Evolutionary conservation across 2,329 filamentous ascomycete species (phyloP).

Genomic region (Ophiostoma quercus): DNA sequence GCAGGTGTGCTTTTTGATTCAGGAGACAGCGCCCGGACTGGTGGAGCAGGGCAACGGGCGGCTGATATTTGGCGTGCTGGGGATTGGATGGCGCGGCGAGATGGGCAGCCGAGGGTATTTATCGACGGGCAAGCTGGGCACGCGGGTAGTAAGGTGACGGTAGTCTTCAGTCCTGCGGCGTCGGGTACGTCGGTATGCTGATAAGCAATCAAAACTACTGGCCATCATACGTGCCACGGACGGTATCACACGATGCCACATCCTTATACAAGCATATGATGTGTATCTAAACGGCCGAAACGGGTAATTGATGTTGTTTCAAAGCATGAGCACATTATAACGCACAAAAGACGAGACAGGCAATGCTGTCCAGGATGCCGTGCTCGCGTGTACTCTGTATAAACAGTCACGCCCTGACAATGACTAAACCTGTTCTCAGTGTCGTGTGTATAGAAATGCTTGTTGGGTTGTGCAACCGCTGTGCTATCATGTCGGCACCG

Average conservation of each 20-base stretch:
- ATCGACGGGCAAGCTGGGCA: constrained; percentile 75
- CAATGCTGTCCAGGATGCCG: neutral
- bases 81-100: constrained; percentile 79
- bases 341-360: neutral
- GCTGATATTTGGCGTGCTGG: constrained; percentile 70
- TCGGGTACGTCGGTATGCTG: neutral
- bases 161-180: neutral
- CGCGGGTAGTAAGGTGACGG: constrained; percentile 34
- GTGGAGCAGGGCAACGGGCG: constrained; percentile 36
- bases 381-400: neutral
- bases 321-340: neutral
- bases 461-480: neutral
- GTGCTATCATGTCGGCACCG: neutral
- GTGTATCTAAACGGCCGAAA: neutral
- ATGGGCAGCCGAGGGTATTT: constrained; percentile 87
- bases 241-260: neutral
- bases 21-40: constrained; percentile 38
- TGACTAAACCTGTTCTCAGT: neutral
- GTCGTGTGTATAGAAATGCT: neutral
- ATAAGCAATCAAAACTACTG: neutral
- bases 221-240: neutral
- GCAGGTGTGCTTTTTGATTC: constrained; percentile 60
- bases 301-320: neutral
- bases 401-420: neutral
- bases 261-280: neutral